These are phyloP conservation scores for Penicillium coffeae DNA, from an alignment of 495 filamentous ascomycete species.

Conservation along the genomic window DNA sequence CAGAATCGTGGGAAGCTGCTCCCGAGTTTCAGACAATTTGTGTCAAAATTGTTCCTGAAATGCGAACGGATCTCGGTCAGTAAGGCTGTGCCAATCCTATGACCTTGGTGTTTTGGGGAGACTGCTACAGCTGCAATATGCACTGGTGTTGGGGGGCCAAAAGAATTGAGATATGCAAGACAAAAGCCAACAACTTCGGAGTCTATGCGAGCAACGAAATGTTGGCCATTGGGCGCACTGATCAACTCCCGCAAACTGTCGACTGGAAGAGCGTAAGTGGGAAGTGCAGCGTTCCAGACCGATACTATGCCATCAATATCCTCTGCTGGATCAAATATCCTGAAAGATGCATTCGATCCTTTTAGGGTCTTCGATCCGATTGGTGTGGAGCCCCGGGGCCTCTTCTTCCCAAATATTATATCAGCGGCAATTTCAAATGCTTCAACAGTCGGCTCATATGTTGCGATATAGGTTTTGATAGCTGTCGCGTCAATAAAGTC, in stretches of 20 bases:
- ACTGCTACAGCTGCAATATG: conserved; percentile 43
- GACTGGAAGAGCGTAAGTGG: conserved; percentile 33
- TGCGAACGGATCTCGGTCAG: conserved; percentile 31
- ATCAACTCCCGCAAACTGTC: conserved; percentile 30
- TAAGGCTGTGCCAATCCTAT: conserved; percentile 43
- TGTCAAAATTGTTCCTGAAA: conserved; percentile 22
- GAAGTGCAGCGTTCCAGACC: conserved; percentile 40
- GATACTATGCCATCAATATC: conserved; percentile 30
- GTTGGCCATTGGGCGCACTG: conserved; percentile 19
- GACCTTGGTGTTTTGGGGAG: conserved; percentile 29
- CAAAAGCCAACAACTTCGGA: conserved; percentile 41
- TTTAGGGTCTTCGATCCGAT: conserved; percentile 20
- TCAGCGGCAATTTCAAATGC: conserved; percentile 40
- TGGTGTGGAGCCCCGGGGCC: conserved; percentile 34
- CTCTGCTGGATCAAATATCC: conserved; percentile 14
- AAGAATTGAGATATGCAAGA: conserved; percentile 31
- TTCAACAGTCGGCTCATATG: conserved; percentile 47
- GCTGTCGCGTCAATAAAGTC: conserved; percentile 42
- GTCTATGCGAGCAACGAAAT: conserved; percentile 33
- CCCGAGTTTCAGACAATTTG: conserved; percentile 31
- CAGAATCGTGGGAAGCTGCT: conserved; percentile 48
- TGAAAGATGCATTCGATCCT: conserved; percentile 15
- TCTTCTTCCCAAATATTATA: conserved; percentile 37
- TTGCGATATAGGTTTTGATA: conserved; percentile 43
- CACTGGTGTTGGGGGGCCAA: conserved; percentile 21